Evolutionary conservation across 2,329 filamentous ascomycete genomes (phyloP).

Genomic region (Rugonectria rugulosa): DNA sequence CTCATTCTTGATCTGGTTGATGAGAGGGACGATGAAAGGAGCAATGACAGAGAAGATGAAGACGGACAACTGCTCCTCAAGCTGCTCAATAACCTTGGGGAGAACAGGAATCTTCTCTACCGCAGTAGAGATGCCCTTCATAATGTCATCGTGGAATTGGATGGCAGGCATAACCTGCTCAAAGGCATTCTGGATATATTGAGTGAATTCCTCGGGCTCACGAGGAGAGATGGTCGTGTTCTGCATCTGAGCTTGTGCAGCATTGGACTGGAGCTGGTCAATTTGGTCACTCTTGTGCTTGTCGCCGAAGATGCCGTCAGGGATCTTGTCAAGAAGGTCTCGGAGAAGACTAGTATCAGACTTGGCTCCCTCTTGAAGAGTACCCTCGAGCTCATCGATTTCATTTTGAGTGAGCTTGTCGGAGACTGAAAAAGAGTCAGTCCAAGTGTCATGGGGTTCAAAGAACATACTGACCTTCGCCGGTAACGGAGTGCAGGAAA

Average conservation of each 20-base stretch:
- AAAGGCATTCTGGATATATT: slow-evolving; percentile 76
- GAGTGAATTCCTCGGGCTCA: slow-evolving; percentile 83
- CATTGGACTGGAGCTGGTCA: slow-evolving; percentile 80
- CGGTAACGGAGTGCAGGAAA: slow-evolving; percentile 87
- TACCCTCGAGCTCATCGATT: slow-evolving; percentile 86
- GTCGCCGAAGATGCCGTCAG: slow-evolving; percentile 79
- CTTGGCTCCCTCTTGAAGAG: slow-evolving; percentile 70
- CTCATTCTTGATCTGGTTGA: slow-evolving; percentile 86
- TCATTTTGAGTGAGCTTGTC: slow-evolving; percentile 94
- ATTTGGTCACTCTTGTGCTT: slow-evolving; percentile 78
- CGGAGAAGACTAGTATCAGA: slow-evolving; percentile 78
- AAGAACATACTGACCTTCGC: slow-evolving; percentile 57
- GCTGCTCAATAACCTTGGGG: slow-evolving; percentile 83
- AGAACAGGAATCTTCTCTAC: slow-evolving; percentile 87
- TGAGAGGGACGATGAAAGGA: slow-evolving; percentile 85
- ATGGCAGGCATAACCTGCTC: slow-evolving; percentile 88
- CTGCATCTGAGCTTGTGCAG: slow-evolving; percentile 76
- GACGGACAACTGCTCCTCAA: slow-evolving; percentile 85
- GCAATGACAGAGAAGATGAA: slow-evolving; percentile 94
- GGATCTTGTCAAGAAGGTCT: slow-evolving; percentile 82
- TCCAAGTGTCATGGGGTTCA: background rate
- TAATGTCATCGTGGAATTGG: slow-evolving; percentile 87
- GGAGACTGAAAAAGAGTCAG: slow-evolving; percentile 61
- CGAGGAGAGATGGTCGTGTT: slow-evolving; percentile 77
- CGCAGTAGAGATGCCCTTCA: slow-evolving; percentile 78